phyloP scores from a whole-genome alignment of 2,329 filamentous ascomycete genomes.

The Aspergillus fumigatiaffinis region DNA sequence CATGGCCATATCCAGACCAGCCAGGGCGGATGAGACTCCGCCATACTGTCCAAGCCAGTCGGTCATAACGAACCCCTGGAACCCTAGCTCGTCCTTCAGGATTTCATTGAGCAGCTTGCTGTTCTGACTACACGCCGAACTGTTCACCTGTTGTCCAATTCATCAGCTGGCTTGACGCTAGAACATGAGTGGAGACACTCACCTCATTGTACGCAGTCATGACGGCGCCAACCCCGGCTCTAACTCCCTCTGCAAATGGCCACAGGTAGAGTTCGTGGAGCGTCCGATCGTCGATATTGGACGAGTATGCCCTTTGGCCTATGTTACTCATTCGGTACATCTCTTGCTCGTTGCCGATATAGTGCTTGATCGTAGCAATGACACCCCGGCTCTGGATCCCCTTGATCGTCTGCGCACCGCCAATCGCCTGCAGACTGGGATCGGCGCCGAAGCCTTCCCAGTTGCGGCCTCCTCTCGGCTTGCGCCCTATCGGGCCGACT shows the following conservation, averaged over 20 bases:
- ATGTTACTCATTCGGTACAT: slow-evolving; percentile 48
- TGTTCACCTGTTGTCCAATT: slow-evolving; percentile 51
- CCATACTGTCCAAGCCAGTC: slow-evolving; percentile 65
- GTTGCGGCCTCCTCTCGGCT: slow-evolving; percentile 67
- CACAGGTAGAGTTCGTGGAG: slow-evolving; percentile 45
- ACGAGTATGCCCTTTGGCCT: slow-evolving; percentile 38
- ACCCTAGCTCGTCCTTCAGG: slow-evolving; percentile 69
- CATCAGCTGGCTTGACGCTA: background rate
- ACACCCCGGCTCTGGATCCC: slow-evolving; percentile 56
- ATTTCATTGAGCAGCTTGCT: slow-evolving; percentile 65
- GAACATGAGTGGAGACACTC: slow-evolving; percentile 4
- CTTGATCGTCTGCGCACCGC: slow-evolving; percentile 50
- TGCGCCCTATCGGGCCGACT: slow-evolving; percentile 68
- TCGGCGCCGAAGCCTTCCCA: slow-evolving; percentile 74
- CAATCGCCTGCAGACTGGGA: slow-evolving; percentile 58
- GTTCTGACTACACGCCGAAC: slow-evolving; percentile 64
- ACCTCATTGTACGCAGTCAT: slow-evolving; percentile 45
- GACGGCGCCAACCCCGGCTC: slow-evolving; percentile 45
- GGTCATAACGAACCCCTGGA: slow-evolving; percentile 67
- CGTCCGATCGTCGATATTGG: slow-evolving; percentile 50
- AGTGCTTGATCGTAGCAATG: slow-evolving; percentile 57
- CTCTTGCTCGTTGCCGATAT: slow-evolving; percentile 49
- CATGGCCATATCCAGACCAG: slow-evolving; percentile 68
- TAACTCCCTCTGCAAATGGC: slow-evolving; percentile 49
- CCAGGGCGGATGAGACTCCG: slow-evolving; percentile 56